Conservation (phyloP, 345 rosid species). For the Pugionium cornutum region DNA sequence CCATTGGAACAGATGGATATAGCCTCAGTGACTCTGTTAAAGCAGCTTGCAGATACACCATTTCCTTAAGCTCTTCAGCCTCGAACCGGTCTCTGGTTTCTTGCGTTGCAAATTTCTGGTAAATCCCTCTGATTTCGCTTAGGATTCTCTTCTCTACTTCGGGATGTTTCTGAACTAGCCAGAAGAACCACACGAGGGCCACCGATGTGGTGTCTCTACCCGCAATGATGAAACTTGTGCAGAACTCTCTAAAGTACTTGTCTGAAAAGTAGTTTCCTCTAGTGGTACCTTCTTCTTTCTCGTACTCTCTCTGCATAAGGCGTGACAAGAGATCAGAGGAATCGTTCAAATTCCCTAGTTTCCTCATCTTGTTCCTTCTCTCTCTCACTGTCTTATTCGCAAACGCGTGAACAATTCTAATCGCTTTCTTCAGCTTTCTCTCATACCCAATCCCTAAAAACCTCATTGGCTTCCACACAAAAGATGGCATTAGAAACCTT, state of each 20-base stretch:
- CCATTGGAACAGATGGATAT: constrained; percentile 72
- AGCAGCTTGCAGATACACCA: constrained; percentile 76
- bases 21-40: constrained; percentile 71
- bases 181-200: constrained; percentile 76
- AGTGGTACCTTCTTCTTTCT: constrained; percentile 27
- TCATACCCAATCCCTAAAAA: constrained; percentile 58
- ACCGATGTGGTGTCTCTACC: constrained; percentile 86
- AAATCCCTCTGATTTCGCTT: constrained; percentile 44
- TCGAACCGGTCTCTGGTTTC: constrained; percentile 32
- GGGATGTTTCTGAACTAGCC: constrained; percentile 56
- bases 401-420: constrained; percentile 62
- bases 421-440: constrained; percentile 55
- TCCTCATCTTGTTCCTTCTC: constrained; percentile 39
- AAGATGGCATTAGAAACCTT: constrained; percentile 66
- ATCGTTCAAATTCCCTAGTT: constrained; percentile 39
- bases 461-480: constrained; percentile 74
- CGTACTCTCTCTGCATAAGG: constrained; percentile 50
- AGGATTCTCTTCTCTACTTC: constrained; percentile 58
- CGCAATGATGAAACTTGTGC: constrained; percentile 68
- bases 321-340: constrained; percentile 64
- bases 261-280: constrained; percentile 40
- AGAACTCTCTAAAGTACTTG: constrained; percentile 62
- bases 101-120: not conserved
- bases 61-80: constrained; percentile 50
- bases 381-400: constrained; percentile 51